These are phyloP conservation scores for Stachybotrys elegans DNA, from an alignment of 2,329 filamentous ascomycete genomes.

Conservation along the genomic window DNA sequence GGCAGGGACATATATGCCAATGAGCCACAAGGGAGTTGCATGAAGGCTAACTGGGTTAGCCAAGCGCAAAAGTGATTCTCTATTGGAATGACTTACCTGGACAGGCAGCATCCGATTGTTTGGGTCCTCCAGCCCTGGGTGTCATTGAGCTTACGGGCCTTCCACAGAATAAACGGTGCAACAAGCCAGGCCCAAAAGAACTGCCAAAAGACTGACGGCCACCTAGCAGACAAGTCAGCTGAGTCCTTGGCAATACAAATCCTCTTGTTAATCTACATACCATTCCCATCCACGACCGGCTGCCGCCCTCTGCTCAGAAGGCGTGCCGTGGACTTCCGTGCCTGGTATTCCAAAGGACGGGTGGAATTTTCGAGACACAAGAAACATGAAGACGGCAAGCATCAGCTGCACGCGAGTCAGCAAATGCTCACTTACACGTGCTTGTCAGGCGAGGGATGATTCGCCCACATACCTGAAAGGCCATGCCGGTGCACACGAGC, in stretches of 20 bases:
- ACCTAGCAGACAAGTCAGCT: constrained; percentile 30
- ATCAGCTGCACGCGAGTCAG: constrained; percentile 38
- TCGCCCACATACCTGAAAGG: constrained; percentile 41
- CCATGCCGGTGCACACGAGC: constrained; percentile 49
- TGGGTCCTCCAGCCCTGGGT: constrained; percentile 63
- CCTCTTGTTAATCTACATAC: constrained; percentile 33
- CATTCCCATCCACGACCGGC: constrained; percentile 60
- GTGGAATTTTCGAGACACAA: constrained; percentile 63
- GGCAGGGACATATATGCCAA: constrained; percentile 46
- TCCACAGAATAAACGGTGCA: constrained; percentile 57
- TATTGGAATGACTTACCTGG: constrained; percentile 29
- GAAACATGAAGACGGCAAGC: constrained; percentile 53
- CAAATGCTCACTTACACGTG: not conserved
- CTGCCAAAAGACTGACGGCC: constrained; percentile 61
- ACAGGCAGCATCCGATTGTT: constrained; percentile 48
- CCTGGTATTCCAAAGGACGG: constrained; percentile 53
- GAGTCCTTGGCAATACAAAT: not conserved
- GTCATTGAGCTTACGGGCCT: constrained; percentile 55
- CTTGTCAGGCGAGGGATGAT: not conserved
- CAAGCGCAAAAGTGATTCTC: not conserved
- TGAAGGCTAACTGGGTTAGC: constrained; percentile 40
- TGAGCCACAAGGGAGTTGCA: constrained; percentile 60
- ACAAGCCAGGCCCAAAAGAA: constrained; percentile 59
- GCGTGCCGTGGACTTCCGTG: constrained; percentile 54
- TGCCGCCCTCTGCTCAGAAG: constrained; percentile 41